Evolutionary conservation across 208 protist species (phyloP), one percentile per base, ranked within the genome.

Genomic region (Wallacemonas sp.): DNA sequence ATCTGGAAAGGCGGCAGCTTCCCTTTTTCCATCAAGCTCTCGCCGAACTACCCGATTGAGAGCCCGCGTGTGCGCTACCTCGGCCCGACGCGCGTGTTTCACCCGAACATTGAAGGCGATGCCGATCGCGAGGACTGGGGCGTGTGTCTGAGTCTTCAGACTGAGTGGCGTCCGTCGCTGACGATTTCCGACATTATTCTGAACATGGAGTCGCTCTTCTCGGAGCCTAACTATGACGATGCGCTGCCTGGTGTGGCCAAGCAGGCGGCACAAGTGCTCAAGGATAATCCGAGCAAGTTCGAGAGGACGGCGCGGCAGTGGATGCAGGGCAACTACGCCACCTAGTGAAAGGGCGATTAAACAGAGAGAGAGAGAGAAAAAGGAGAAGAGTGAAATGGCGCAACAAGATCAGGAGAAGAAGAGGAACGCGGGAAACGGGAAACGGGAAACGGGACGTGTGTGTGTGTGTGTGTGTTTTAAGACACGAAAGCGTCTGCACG

Each of bases 31-130:
- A 52, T 97, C 16, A 44, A 78, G 41, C 86, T 97, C 65, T 68
- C 82, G 18, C 76, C 88, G 7, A 70, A 83, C 20, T 97, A 90
- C 67, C 92, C 92, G 3, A 87, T 90, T 55, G 81, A 87, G 52
- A 86, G 86, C 3, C 92, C 92, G 0, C 90, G 85, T 65, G 87
- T 94, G 41, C 74, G 79, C 33, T 97, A 92, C 67, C 62, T 76
- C 42, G 87, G 87, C 1, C 84, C 92, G 10, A 50, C 67, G 11
- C 86, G 88, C 57, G 74, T 95, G 38, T 94, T 87, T 59, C 92
- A 97, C 61, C 92, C 92, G 12, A 97, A 97, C 72, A 95, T 97
- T 57, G 92, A 95, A 25, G 87, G 86, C 52, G 86, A 94, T 25
- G 80, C 66, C n/a, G 72, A 77, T 54, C 69, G 57, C 33, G 48